phyloP scores from a whole-genome alignment of 1,284 basidiomycete genomes.

The Tilletia indica region DNA sequence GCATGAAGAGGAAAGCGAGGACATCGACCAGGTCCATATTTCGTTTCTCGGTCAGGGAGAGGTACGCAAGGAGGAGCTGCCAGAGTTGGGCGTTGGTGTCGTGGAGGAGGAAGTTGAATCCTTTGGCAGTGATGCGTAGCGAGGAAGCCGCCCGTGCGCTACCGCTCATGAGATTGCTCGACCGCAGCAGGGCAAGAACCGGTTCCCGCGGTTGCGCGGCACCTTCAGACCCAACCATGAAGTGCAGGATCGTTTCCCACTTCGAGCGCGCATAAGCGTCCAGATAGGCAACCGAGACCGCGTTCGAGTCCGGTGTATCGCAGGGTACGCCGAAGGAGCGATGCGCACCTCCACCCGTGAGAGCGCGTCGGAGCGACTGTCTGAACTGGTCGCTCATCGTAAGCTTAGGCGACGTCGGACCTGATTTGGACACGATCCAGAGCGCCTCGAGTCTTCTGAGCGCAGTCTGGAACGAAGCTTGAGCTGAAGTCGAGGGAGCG shows the following conservation, averaged over 20 bases:
- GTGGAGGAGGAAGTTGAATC: conserved; percentile 95
- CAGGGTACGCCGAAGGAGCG: conserved; percentile 21
- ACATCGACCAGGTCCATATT: conserved; percentile 85
- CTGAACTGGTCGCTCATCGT: conserved; percentile 14
- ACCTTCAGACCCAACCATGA: conserved; percentile 91
- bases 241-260: conserved; percentile 98
- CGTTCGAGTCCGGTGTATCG: conserved; percentile 22
- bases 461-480: not conserved
- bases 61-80: conserved; percentile 87
- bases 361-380: conserved; percentile 7
- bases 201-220: conserved; percentile 71
- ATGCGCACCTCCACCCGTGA: conserved; percentile 10
- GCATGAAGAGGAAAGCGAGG: conserved; percentile 78
- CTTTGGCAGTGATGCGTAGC: conserved; percentile 80
- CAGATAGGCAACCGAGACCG: conserved; percentile 67
- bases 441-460: conserved; percentile 5
- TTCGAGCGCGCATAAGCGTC: conserved; percentile 83
- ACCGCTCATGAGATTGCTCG: conserved; percentile 76
- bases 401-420: not conserved
- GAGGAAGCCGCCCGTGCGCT: conserved; percentile 21
- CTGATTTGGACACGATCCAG: not conserved
- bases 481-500: not conserved
- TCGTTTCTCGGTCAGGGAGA: conserved; percentile 47
- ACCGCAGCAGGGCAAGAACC: conserved; percentile 77
- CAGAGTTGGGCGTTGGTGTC: conserved; percentile 97